phyloP scores from a whole-genome alignment of 352 stramenopile genomes.

The Globisporangium solare region DNA sequence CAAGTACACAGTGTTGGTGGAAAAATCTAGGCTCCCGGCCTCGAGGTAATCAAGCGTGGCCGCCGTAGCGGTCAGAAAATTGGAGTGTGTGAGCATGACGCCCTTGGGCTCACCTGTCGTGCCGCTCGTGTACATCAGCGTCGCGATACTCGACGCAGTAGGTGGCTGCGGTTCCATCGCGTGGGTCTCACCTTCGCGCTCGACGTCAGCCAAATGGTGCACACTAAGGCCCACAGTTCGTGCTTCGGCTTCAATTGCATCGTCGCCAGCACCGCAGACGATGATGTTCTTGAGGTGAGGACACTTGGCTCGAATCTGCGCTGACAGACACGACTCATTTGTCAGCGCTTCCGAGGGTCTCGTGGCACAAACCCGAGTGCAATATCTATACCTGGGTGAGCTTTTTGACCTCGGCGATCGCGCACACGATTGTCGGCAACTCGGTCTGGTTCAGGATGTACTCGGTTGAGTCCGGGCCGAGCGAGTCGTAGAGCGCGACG shows the following conservation, averaged over 20 bases:
- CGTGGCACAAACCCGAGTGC: neutral
- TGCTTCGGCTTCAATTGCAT: conserved; percentile 30
- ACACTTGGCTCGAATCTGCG: conserved; percentile 27
- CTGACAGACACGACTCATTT: no score
- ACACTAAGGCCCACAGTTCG: conserved; percentile 32
- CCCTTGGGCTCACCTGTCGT: conserved; percentile 96
- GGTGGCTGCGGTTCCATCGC: conserved; percentile 26
- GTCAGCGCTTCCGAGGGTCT: conserved; percentile 1
- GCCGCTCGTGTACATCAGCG: conserved; percentile 94
- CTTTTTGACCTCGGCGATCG: conserved; percentile 43
- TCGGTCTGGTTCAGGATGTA: conserved; percentile 79
- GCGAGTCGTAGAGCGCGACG: conserved; percentile 78
- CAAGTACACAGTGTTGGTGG: conserved; percentile 84
- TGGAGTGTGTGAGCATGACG: conserved; percentile 92
- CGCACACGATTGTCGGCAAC: conserved; percentile 63
- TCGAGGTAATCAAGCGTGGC: conserved; percentile 36
- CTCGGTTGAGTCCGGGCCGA: conserved; percentile 61
- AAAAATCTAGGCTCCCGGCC: conserved; percentile 20
- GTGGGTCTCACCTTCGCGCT: conserved; percentile 32
- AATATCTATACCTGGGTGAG: conserved; percentile 26
- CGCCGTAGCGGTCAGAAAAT: conserved; percentile 29
- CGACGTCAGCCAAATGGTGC: conserved; percentile 31
- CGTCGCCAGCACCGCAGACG: conserved; percentile 30
- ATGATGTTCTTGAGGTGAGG: conserved; percentile 45
- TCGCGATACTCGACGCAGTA: conserved; percentile 75